Conservation (phyloP, 2,329 filamentous ascomycete species). For the Penicillium sp. region DNA sequence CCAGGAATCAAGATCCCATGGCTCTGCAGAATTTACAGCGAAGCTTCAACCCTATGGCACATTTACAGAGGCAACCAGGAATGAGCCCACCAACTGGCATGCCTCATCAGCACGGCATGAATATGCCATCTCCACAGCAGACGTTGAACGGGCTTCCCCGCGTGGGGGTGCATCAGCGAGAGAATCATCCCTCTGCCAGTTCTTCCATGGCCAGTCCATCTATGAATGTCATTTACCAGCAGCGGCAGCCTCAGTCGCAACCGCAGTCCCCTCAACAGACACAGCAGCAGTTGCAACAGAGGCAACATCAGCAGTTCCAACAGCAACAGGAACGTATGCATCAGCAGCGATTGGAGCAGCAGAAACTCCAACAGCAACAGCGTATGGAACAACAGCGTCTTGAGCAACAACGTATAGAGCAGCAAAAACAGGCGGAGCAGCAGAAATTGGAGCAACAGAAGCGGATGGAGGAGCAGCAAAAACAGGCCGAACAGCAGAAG, state of each 20-base stretch:
- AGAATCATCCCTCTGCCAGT: conserved; percentile 20
- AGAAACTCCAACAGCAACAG: conserved; percentile 19
- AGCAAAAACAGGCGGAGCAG: conserved; percentile 18
- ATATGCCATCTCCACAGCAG: conserved; percentile 33
- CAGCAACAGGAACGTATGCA: conserved; percentile 19
- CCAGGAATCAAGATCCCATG: conserved; percentile 28
- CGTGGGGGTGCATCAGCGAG: conserved; percentile 20
- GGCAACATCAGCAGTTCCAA: conserved; percentile 23
- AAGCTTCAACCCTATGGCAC: conserved; percentile 32
- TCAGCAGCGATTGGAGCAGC: conserved; percentile 19
- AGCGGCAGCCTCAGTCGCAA: conserved; percentile 22
- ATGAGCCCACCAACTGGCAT: conserved; percentile 30
- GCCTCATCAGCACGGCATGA: conserved; percentile 29
- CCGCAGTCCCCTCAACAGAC: conserved; percentile 31
- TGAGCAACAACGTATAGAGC: conserved; percentile 15
- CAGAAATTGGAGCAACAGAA: conserved; percentile 15
- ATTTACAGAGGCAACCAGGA: conserved; percentile 26
- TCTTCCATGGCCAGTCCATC: conserved; percentile 24
- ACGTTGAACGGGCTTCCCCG: conserved; percentile 30
- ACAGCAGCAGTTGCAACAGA: conserved; percentile 22
- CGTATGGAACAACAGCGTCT: conserved; percentile 16
- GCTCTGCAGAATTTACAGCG: conserved; percentile 31
- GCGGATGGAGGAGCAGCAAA: conserved; percentile 1
- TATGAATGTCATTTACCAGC: conserved; percentile 24
- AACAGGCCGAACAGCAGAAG: conserved; percentile 6